Percentiles rank a stretch among this genome's conserved stretches.
Conservation (phyloP, 2,329 filamentous ascomycete species). For the Daldinia sp. region DNA sequence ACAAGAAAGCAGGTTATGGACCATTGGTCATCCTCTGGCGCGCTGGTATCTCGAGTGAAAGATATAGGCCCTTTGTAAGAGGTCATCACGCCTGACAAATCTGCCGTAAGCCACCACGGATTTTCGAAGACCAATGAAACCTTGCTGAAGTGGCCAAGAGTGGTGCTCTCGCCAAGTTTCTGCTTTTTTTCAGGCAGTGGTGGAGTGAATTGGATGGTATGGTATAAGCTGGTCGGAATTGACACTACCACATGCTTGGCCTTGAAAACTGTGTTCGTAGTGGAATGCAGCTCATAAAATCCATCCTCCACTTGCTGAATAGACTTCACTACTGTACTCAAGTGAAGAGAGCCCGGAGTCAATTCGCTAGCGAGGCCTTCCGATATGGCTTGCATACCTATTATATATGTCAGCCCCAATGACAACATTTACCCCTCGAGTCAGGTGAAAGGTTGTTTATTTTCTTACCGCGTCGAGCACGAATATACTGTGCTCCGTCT, state of each 20-base stretch:
- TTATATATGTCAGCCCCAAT: conserved; percentile 38
- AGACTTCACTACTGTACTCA: conserved; percentile 22
- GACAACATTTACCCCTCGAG: conserved; percentile 47
- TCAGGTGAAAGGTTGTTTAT: background rate
- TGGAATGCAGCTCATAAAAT: conserved; percentile 17
- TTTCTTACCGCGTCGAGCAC: conserved; percentile 60
- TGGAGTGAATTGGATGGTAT: conserved; percentile 26
- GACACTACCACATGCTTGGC: conserved; percentile 27
- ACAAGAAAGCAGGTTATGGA: conserved; percentile 58
- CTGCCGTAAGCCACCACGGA: conserved; percentile 55
- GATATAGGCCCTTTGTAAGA: conserved; percentile 60
- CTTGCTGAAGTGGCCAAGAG: conserved; percentile 58
- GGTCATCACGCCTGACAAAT: conserved; percentile 60
- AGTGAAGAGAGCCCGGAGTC: conserved; percentile 5
- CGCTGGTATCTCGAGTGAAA: conserved; percentile 60
- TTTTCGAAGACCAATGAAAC: conserved; percentile 58
- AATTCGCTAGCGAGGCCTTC: conserved; percentile 25
- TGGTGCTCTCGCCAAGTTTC: conserved; percentile 16
- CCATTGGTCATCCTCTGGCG: conserved; percentile 48
- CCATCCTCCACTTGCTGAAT: background rate
- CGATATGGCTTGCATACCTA: conserved; percentile 31
- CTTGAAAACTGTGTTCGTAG: background rate
- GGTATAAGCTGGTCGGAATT: conserved; percentile 29
- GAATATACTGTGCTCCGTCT: conserved; percentile 65
- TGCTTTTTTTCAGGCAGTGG: conserved; percentile 26